Conservation (phyloP, 192 early-diverging fungal genomes). For the Allomyces arbusculus region DNA sequence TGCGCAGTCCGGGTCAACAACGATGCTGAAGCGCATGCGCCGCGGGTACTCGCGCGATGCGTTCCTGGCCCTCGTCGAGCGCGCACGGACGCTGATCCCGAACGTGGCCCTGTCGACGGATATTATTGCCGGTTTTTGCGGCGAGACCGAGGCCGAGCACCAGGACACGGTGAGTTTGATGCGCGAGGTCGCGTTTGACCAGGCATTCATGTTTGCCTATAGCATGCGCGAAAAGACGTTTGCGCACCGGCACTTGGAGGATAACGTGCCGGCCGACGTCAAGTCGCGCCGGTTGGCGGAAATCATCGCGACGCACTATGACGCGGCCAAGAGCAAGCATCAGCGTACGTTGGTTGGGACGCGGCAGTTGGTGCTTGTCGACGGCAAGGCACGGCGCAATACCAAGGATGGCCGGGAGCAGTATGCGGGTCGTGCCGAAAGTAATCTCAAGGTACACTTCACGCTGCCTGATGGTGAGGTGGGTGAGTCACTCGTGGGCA, state of each 20-base stretch:
- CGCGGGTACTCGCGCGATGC: constrained; percentile 53
- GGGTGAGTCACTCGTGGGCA: constrained; percentile 1
- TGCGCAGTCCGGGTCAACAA: constrained; percentile 45
- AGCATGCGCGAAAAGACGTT: constrained; percentile 55
- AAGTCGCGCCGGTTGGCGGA: constrained; percentile 40
- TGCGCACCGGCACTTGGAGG: constrained; percentile 40
- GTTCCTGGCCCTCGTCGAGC: constrained; percentile 40
- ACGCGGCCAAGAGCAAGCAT: constrained; percentile 25
- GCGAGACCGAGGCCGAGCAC: constrained; percentile 53
- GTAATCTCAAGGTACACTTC: constrained; percentile 45
- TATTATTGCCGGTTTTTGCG: constrained; percentile 57
- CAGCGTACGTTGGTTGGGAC: constrained; percentile 22
- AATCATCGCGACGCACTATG: constrained; percentile 44
- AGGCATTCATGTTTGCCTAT: constrained; percentile 64
- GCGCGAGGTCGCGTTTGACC: constrained; percentile 44
- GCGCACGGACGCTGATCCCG: constrained; percentile 44
- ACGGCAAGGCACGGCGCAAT: constrained; percentile 13
- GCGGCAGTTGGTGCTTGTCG: constrained; percentile 31
- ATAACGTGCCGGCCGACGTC: constrained; percentile 42
- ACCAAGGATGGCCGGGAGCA: constrained; percentile 2
- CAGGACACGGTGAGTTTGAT: constrained; percentile 43
- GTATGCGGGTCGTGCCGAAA: constrained; percentile 35
- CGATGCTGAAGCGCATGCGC: constrained; percentile 46
- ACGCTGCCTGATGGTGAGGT: constrained; percentile 8
- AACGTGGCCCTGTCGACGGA: constrained; percentile 53